Evolutionary conservation across 805 yeast species (phyloP), one percentile per base, ranked within the genome.

Genomic region (Sugiyamaella floridensis): DNA sequence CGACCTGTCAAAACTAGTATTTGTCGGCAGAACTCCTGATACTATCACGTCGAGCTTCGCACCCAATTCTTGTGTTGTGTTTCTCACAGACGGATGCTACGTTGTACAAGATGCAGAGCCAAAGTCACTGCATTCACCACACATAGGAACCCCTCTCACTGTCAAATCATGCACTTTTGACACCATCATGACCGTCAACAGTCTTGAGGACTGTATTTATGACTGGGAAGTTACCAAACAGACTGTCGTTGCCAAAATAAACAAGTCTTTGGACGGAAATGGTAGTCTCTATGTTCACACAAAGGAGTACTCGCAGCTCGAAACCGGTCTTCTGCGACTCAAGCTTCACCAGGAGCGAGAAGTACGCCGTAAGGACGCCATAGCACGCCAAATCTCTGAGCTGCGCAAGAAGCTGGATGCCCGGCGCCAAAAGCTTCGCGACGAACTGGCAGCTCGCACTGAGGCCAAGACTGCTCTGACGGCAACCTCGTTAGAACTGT

Each of bases 171-270:
- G 55, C 61, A 18, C 48, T 4, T 67, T 56, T 54, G 63, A 68
- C 28, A 51, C 52, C 16, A 55, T 67, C 1, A 61, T 63, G 51
- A 65, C 63, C 29, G 48, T 68, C 8, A 56, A 62, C 54, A 61
- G 64, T 10, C 56, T 68, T 8, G 62, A 67, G 51, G 59, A 59
- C 18, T 62, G 67, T 29, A 55, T 63, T 1, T 58, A 55, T 19
- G 71, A 68, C 50, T 59, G 66, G 45, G 58, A 56, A 44, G 48
- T 34, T 37, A 59, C 68, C 1, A 58, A 58, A 1, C 29, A 19
- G 5, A 40, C 44, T 11, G 53, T 65, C 20, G 19, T 47, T 11
- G 32, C n/a, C 7, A 54, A 58, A 15, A 55, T 63, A n/a, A 54
- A 58, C 50, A 8, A 22, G 20, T 14, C 51, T 26, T 47, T 65